Evolutionary conservation across 2,329 filamentous ascomycete genomes (phyloP), one percentile per base, ranked within the genome.

Genomic region (Curvularia lunata): DNA sequence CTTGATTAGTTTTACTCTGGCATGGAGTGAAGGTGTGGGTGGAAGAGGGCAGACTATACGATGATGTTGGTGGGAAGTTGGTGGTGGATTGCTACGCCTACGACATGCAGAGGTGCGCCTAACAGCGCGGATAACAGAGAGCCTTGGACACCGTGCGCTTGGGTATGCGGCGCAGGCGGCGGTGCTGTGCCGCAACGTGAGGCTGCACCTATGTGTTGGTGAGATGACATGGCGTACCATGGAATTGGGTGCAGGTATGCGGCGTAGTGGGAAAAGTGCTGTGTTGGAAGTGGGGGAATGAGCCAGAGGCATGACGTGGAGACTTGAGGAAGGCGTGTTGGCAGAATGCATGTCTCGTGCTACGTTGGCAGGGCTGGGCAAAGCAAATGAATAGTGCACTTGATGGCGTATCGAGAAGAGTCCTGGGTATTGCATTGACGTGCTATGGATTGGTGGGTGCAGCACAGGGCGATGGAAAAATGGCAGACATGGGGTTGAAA

Each of bases 101-200:
- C 25, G 25, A n/a, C 8, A 23, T 25, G 1, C 40, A 3, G 4
- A 13, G 10, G 25, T 30, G 6, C n/a, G n/a, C n/a, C 6, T 46
- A 30, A 13, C 10, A 18, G 43, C 27, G 27, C 37, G 23, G 1
- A 27, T 30, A n/a, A 21, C 8, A 30, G 7, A 9, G 4, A 30
- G 27, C 52, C 47, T 32, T 19, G 47, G 46, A 30, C 47, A 40
- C 47, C 53, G 32, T 51, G 21, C 18, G 16, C 25, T 46, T 30
- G 43, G 27, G 27, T 46, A n/a, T 37, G 48, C 28, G 53, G 47
- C 40, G n/a, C 27, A 23, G 16, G 28, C 28, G 30, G 38, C 38
- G 38, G 38, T 23, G 4, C 42, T n/a, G 48, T 57, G 38, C 54
- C 52, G 52, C 52, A 50, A 49, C 28, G 25, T 58, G 43, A 32